Conservation (phyloP, 2,329 filamentous ascomycete species). For the Lasiodiplodia hormozganensis region DNA sequence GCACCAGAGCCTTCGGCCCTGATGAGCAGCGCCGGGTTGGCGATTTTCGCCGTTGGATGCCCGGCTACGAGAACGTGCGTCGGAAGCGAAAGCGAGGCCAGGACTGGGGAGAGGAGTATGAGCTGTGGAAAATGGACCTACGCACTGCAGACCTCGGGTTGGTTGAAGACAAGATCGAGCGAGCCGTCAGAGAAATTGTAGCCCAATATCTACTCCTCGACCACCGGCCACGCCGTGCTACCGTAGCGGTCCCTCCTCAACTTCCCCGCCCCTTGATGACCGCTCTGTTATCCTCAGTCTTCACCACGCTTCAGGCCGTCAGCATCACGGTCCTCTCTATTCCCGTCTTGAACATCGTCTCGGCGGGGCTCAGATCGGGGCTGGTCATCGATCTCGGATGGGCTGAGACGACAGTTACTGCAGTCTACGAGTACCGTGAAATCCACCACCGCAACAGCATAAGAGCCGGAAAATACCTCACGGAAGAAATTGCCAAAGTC, state of each 20-base stretch:
- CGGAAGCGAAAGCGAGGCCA: constrained; percentile 55
- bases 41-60: constrained; percentile 77
- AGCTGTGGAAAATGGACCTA: constrained; percentile 83
- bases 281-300: constrained; percentile 76
- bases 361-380: constrained; percentile 84
- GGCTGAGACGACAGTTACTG: constrained; percentile 85
- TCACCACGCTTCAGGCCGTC: constrained; percentile 80
- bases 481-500: constrained; percentile 71
- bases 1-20: constrained; percentile 74
- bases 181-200: constrained; percentile 80
- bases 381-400: constrained; percentile 91
- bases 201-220: constrained; percentile 76
- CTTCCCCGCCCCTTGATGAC: constrained; percentile 81
- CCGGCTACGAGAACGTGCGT: constrained; percentile 59
- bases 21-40: constrained; percentile 79
- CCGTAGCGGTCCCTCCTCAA: constrained; percentile 77
- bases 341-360: constrained; percentile 75
- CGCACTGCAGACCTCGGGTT: constrained; percentile 76
- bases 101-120: constrained; percentile 68
- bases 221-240: constrained; percentile 75
- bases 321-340: constrained; percentile 81
- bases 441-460: constrained; percentile 73
- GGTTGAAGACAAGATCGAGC: constrained; percentile 85
- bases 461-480: constrained; percentile 75
- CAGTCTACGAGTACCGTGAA: constrained; percentile 89